Conservation (phyloP, 2,329 filamentous ascomycete species). For the Fusarium sp. region DNA sequence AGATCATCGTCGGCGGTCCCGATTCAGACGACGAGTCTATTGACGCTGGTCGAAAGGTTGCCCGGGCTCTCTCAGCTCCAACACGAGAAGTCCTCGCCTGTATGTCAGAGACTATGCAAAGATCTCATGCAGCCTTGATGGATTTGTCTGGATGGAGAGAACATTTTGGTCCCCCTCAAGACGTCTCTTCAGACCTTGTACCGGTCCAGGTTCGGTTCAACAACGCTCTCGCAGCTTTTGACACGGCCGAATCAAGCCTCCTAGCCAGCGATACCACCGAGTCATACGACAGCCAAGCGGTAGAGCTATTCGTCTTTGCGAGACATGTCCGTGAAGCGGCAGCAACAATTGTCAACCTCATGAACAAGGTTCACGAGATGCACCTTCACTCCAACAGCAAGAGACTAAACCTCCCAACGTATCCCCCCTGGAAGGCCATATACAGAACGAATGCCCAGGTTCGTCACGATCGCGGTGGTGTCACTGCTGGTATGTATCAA, state of each 20-base stretch:
- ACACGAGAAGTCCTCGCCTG: conserved; percentile 56
- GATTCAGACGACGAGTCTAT: conserved; percentile 12
- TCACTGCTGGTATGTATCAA: conserved; percentile 61
- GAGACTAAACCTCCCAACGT: conserved; percentile 59
- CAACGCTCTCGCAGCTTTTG: conserved; percentile 56
- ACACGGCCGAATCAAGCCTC: conserved; percentile 56
- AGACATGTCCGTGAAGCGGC: conserved; percentile 63
- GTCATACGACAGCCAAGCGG: conserved; percentile 58
- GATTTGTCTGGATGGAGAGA: conserved; percentile 59
- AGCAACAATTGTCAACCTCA: conserved; percentile 55
- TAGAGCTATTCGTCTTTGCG: conserved; percentile 63
- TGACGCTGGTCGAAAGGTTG: conserved; percentile 40
- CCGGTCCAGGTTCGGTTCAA: conserved; percentile 52
- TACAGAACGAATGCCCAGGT: conserved; percentile 64
- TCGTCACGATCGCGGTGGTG: conserved; percentile 64
- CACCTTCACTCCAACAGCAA: conserved; percentile 52
- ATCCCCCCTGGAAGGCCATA: conserved; percentile 61
- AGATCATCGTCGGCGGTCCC: conserved; percentile 25
- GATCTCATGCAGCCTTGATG: conserved; percentile 63
- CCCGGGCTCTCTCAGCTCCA: conserved; percentile 52
- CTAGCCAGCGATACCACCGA: conserved; percentile 56
- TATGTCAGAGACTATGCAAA: conserved; percentile 55
- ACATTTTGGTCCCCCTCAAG: conserved; percentile 54
- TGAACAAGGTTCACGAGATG: conserved; percentile 58
- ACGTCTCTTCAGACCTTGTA: conserved; percentile 54